These are phyloP conservation scores for Pelargonium nanum DNA, from an alignment of 345 rosid species.

Conservation along the genomic window DNA sequence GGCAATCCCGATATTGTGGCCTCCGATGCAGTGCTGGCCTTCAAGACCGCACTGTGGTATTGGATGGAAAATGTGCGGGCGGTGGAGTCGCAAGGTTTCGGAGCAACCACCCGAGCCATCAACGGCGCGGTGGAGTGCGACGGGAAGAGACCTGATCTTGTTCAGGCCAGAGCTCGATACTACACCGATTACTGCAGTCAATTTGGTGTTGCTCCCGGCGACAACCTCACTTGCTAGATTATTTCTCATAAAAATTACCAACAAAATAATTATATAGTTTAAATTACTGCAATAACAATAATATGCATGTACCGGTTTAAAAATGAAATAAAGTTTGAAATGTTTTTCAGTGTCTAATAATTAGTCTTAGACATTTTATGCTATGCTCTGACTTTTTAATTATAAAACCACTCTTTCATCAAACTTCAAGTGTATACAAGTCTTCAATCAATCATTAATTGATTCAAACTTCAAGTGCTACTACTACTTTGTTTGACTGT, in stretches of 20 bases:
- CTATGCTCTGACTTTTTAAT: too few species aligned
- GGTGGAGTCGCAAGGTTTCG: constrained; percentile 48
- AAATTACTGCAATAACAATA: too few species aligned
- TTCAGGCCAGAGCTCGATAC: constrained; percentile 34
- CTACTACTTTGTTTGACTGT: too few species aligned
- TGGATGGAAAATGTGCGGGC: constrained; percentile 52
- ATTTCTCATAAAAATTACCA: constrained; percentile 7
- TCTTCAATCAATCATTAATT: too few species aligned
- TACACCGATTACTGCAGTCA: constrained; percentile 41
- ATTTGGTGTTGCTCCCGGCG: constrained; percentile 42
- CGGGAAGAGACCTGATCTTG: constrained; percentile 29
- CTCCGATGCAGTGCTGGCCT: constrained; percentile 38
- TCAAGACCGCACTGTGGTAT: constrained; percentile 63
- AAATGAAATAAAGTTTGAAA: too few species aligned
- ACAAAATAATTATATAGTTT: too few species aligned
- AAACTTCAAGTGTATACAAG: too few species aligned
- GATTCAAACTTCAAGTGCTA: too few species aligned
- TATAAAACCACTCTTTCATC: too few species aligned
- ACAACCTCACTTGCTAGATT: constrained; percentile 43
- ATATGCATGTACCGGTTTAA: too few species aligned
- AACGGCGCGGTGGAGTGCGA: constrained; percentile 48
- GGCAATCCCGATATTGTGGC: constrained; percentile 53
- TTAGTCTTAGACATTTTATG: too few species aligned
- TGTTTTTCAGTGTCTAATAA: too few species aligned
- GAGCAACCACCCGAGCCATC: constrained; percentile 55